These are phyloP conservation scores for Apiotrichum gamsii DNA, from an alignment of 1,284 basidiomycete species.

Conservation along the genomic window DNA sequence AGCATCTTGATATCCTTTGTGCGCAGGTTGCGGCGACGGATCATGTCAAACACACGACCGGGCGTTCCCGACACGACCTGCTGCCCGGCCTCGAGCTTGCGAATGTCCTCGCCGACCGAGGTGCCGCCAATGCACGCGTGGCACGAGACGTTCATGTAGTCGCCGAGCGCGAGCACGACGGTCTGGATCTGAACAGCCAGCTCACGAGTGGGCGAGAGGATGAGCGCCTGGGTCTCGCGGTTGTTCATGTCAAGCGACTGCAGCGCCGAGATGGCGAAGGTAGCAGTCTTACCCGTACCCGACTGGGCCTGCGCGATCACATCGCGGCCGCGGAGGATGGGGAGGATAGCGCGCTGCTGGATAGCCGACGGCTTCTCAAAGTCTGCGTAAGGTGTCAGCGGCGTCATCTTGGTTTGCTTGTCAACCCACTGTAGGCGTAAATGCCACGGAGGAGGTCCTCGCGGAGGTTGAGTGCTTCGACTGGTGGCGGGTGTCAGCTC, in stretches of 20 bases:
- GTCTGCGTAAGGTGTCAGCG: too few species aligned
- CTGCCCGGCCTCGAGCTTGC: constrained; percentile 95
- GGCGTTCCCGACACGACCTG: constrained; percentile 98
- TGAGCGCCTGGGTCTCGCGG: constrained; percentile 92
- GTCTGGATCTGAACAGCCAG: constrained; percentile 96
- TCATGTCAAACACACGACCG: constrained; percentile 99
- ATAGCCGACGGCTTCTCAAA: constrained; percentile 99
- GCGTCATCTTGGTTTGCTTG: too few species aligned
- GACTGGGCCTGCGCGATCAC: constrained; percentile 99
- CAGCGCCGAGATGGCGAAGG: constrained; percentile 89
- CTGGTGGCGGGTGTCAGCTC: constrained; percentile 54
- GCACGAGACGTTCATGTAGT: constrained; percentile 99
- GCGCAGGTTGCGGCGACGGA: constrained; percentile 83
- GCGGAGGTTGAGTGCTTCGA: constrained; percentile 90
- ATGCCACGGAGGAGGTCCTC: constrained; percentile 94
- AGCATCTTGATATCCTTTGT: constrained; percentile 99
- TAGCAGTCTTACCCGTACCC: constrained; percentile 99
- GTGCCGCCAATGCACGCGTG: constrained; percentile 99
- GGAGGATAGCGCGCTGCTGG: constrained; percentile 94
- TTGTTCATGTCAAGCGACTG: constrained; percentile 92
- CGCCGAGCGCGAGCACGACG: constrained; percentile 93
- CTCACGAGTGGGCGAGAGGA: constrained; percentile 91
- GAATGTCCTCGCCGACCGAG: constrained; percentile 94
- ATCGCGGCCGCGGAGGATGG: constrained; percentile 90
- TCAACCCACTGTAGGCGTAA: constrained; percentile 88